phyloP scores from a whole-genome alignment of 306 rosid species.

The Carpinus viminea region DNA sequence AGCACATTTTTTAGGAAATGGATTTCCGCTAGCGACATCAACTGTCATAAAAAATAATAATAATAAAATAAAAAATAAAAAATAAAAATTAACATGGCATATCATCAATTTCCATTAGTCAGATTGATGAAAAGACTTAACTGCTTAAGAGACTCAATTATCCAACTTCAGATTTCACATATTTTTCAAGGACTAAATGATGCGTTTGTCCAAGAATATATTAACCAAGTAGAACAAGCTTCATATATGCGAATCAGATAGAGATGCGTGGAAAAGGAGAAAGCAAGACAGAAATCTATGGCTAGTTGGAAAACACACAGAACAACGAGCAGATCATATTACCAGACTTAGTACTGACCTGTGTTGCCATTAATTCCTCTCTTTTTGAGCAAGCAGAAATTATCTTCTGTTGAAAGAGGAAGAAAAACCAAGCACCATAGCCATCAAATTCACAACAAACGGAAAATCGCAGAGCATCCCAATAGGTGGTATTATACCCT shows the following conservation, averaged over 20 bases:
- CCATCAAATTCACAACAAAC: constrained; percentile 20
- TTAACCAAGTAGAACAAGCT: not conserved
- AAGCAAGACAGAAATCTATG: not conserved
- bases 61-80: too few relatives aligned
- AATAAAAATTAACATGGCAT: not conserved
- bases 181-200: not conserved
- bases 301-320: not conserved
- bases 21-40: not conserved
- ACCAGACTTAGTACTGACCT: constrained; percentile 22
- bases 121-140: not conserved
- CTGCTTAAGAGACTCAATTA: not conserved
- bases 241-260: not conserved
- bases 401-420: constrained; percentile 19
- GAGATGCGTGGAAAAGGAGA: not conserved
- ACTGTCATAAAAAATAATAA: not conserved
- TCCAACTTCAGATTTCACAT: not conserved
- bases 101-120: not conserved
- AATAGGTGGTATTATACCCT: constrained; percentile 25
- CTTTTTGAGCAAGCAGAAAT: constrained; percentile 18
- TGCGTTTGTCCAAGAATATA: too few relatives aligned
- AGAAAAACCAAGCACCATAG: constrained; percentile 1
- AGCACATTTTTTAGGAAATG: not conserved
- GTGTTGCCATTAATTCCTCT: constrained; percentile 13
- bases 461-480: constrained; percentile 2
- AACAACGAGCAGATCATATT: not conserved